Evolutionary conservation across 1,284 basidiomycete species (phyloP).

Genomic region (Neonothopanus nambi): DNA sequence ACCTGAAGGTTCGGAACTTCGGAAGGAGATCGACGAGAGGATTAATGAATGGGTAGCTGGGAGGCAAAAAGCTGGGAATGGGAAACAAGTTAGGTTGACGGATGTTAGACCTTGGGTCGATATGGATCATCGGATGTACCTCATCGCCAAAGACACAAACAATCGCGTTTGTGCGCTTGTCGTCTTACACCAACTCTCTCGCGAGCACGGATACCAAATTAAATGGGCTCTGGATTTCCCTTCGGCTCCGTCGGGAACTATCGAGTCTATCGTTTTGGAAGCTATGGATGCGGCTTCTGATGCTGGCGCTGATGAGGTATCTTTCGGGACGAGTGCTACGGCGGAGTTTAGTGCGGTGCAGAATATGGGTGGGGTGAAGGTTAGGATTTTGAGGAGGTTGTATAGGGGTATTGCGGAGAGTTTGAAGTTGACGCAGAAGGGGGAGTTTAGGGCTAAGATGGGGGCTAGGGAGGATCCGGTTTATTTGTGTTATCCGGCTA

Average conservation of each 20-base stretch:
- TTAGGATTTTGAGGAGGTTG: constrained; percentile 45
- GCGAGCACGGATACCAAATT: constrained; percentile 53
- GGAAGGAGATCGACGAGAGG: constrained; percentile 1
- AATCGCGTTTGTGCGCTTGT: constrained; percentile 39
- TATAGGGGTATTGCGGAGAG: constrained; percentile 44
- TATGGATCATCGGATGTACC: constrained; percentile 52
- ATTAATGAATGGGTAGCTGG: constrained; percentile 26
- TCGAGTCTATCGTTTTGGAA: constrained; percentile 38
- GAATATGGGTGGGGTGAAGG: constrained; percentile 37
- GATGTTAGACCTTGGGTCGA: constrained; percentile 55
- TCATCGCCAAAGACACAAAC: constrained; percentile 31
- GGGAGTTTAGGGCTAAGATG: constrained; percentile 17
- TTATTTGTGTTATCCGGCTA: constrained; percentile 11
- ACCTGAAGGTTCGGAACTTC: no score
- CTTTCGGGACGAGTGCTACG: constrained; percentile 48
- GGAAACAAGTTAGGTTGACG: constrained; percentile 57
- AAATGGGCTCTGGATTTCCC: constrained; percentile 63
- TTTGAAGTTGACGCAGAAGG: constrained; percentile 43
- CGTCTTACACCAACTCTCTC: constrained; percentile 53
- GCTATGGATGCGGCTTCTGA: constrained; percentile 47
- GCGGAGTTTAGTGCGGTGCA: constrained; percentile 30
- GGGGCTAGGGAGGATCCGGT: constrained; percentile 21
- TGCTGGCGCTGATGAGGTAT: constrained; percentile 42
- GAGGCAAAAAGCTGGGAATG: constrained; percentile 35
- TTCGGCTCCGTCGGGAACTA: constrained; percentile 31